phyloP scores from a whole-genome alignment of 2,329 filamentous ascomycete genomes.

The Paraconiothyrium brasiliense region DNA sequence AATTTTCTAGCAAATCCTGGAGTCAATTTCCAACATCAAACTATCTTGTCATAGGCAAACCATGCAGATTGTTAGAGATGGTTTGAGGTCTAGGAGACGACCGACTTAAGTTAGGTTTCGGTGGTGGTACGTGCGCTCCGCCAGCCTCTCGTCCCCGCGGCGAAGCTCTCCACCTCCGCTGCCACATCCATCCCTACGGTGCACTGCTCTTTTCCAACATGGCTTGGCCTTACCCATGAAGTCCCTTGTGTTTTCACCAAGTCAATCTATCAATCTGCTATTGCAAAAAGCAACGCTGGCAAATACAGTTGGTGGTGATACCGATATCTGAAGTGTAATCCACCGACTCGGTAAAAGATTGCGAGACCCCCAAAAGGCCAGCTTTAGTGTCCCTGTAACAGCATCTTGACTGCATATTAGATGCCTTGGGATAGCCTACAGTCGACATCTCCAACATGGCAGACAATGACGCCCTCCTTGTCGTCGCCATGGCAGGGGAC shows the following conservation, averaged over 20 bases:
- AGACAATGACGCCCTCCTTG: slow-evolving; percentile 52
- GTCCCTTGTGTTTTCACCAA: neutral
- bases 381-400: neutral
- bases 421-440: neutral
- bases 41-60: no score
- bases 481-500: slow-evolving; percentile 68
- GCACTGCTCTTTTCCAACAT: slow-evolving; percentile 43
- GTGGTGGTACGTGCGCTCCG: slow-evolving; percentile 7
- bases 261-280: neutral
- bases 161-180: neutral
- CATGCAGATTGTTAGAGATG: no score
- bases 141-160: slow-evolving; percentile 3
- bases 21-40: no score
- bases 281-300: neutral
- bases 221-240: slow-evolving; percentile 63
- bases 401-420: neutral
- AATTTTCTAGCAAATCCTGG: no score
- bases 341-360: neutral
- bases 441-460: slow-evolving; percentile 26
- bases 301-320: neutral
- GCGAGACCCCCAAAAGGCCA: neutral
- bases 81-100: no score
- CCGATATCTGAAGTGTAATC: neutral
- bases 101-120: neutral
- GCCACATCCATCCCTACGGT: slow-evolving; percentile 19